Evolutionary conservation across 73 alveolate genomes (phyloP).

Genomic region (Symbiodinium natans): DNA sequence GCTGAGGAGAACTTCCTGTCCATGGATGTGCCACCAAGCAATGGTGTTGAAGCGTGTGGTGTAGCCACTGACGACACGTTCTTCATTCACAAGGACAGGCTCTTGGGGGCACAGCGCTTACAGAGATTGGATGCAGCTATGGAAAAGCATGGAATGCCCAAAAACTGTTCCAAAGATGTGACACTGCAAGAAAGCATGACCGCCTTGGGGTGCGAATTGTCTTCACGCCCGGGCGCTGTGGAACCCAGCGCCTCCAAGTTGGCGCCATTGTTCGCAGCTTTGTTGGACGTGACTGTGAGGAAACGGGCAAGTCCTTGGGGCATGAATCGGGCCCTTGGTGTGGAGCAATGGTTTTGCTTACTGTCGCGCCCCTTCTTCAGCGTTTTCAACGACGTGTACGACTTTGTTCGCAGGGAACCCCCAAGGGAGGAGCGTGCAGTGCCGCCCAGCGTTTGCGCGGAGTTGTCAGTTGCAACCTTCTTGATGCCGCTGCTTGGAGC

Average conservation of each 20-base stretch:
- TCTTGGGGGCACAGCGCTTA: background rate
- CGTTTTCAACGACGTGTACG: background rate
- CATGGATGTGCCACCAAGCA: background rate
- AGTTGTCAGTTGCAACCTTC: background rate
- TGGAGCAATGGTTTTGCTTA: slow-evolving; percentile 54
- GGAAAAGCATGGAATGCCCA: slow-evolving; percentile 22
- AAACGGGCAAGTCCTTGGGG: background rate
- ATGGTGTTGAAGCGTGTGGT: slow-evolving; percentile 12
- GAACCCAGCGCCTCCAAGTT: background rate
- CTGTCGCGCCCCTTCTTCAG: slow-evolving; percentile 20
- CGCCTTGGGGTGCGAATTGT: slow-evolving; percentile 27
- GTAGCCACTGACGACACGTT: slow-evolving; percentile 53
- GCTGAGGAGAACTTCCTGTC: background rate
- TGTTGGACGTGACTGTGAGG: background rate
- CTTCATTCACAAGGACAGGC: background rate
- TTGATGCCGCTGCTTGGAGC: too few species aligned
- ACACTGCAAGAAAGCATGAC: slow-evolving; percentile 3
- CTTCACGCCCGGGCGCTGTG: background rate
- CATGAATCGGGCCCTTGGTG: slow-evolving; percentile 1
- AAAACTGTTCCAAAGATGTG: slow-evolving; percentile 15
- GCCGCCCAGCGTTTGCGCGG: slow-evolving; percentile 2
- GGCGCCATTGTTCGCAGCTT: background rate
- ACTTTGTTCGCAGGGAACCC: slow-evolving; percentile 10
- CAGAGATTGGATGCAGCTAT: background rate
- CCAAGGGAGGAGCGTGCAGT: background rate